phyloP scores from a whole-genome alignment of 371 early-diverging fungal species.

The Mortierella sp. region DNA sequence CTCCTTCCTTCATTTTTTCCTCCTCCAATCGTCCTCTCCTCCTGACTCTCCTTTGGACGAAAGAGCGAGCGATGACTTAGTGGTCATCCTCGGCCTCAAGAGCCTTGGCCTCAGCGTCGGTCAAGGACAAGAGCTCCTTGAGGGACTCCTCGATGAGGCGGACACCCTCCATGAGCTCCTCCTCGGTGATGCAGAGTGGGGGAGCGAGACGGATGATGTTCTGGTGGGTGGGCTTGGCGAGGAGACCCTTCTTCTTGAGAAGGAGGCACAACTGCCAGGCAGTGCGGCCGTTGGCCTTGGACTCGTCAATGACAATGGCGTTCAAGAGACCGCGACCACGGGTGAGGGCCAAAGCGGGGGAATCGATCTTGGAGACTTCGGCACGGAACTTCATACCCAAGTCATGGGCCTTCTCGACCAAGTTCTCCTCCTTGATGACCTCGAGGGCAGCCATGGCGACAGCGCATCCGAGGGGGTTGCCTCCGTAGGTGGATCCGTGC shows the following conservation, averaged over 20 bases:
- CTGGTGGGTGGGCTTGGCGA: slow-evolving; percentile 98
- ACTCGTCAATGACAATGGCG: slow-evolving; percentile 95
- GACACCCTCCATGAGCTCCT: slow-evolving; percentile 86
- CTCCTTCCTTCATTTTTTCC: neutral
- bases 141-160: slow-evolving; percentile 86
- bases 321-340: slow-evolving; percentile 97
- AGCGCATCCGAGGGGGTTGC: slow-evolving; percentile 96
- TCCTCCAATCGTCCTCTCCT: neutral
- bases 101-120: slow-evolving; percentile 64
- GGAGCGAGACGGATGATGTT: slow-evolving; percentile 98
- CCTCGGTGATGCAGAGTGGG: slow-evolving; percentile 93
- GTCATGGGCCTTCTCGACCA: slow-evolving; percentile 81
- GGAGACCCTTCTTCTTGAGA: slow-evolving; percentile 91
- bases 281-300: slow-evolving; percentile 82
- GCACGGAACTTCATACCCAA: slow-evolving; percentile 90
- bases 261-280: slow-evolving; percentile 98
- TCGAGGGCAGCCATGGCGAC: slow-evolving; percentile 95
- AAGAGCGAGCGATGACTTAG: slow-evolving; percentile 19
- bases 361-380: slow-evolving; percentile 77
- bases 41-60: slow-evolving; percentile 5
- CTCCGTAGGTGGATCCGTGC: slow-evolving; percentile 98
- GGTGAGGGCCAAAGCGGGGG: slow-evolving; percentile 80
- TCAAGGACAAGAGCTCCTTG: slow-evolving; percentile 74
- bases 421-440: slow-evolving; percentile 94
- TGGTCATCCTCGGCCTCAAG: slow-evolving; percentile 57